Evolutionary conservation across 192 early-diverging fungal species (phyloP), one percentile per base, ranked within the genome.

Genomic region (Phycomyces blakesleeanus): DNA sequence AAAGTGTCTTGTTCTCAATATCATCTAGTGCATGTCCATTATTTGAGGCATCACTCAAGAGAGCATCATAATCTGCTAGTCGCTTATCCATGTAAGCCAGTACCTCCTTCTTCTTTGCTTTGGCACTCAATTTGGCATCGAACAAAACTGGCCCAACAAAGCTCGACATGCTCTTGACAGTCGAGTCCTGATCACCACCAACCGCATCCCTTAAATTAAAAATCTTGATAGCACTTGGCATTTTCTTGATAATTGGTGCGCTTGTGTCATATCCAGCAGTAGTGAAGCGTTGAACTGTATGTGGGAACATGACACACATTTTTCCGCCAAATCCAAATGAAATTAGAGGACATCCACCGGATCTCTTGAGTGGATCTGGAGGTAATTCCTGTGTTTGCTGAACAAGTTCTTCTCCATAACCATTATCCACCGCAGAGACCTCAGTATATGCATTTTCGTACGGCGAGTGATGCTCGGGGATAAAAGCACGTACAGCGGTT

Each of bases 311-410:
- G 3, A 80, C 81, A 49, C 82, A 72, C n/a, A 91, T 65, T 51
- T 79, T 75, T 25, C 89, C 89, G 57, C 89, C 89, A 76, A 91
- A 88, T n/a, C 89, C 89, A 72, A 91, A 89, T 0, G 87, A 74
- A 16, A 83, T 73, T 25, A 91, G 56, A 2, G 89, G 89, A 26
- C 78, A 81, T 10, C 82, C 82, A 47, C 74, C 61, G 50, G 63
- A 51, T 42, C 82, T 72, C 14, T 73, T 61, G 18, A 83, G 57
- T 22, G 77, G 77, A 60, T 82, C 81, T 14, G 9, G 8, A 15
- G 29, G 6, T 26, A 29, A 51, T 39, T 37, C 37, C 8, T 39
- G 61, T 15, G 47, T 16, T n/a, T 57, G 34, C 0, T 15, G 34
- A 10, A 18, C 3, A 47, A 12, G 12, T 14, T 47, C 44, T n/a